Base-by-base conservation (phyloP, 73 alveolate species). In the Tetrahymena borealis region DNA sequence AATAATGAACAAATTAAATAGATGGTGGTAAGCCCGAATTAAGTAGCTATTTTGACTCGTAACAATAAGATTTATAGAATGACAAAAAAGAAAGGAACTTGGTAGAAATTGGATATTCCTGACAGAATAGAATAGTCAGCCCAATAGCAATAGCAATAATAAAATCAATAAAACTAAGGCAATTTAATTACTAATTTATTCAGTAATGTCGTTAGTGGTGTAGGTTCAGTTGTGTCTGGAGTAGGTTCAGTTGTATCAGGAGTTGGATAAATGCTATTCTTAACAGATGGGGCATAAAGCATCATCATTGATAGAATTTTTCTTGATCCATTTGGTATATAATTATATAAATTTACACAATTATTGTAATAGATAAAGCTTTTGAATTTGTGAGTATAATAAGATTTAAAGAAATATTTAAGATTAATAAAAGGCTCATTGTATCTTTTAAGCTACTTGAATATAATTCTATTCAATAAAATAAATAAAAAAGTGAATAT, bases 71-170 rank as follows among this genome's bases (percentile, higher is more conserved):
- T 60, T 24, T 60, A 18, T 20, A 60, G 85, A 60, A 60, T 60
- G 85, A 60, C 85, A 3, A 13, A 60, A n/a, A 60, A 60, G 28
- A 60, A 60, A 60, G 85, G 85, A n/a, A n/a, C n/a, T 1, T 60
- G 85, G 85, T 60, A 60, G 85, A 60, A 60, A 60, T 60, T 60
- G 85, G 85, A 60, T 18, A 60, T 60, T 60, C 85, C 85, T 60
- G 85, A 60, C 28, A 60, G 85, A 60, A 60, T 60, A 60, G 85
- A 60, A 16, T 60, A 60, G 28, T 35, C 85, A 60, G 85, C 31
- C 28, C 28, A 60, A 35, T 60, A 60, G 85, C 38, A 60, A 60
- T 60, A 60, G 28, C 28, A 60, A 18, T 35, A 60, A 60, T 20
- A 60, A 60, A 35, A 2, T 6, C 85, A 60, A 60, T 9, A 60